Conservation (phyloP, 2,329 filamentous ascomycete genomes). For the Diaporthe citriasiana region DNA sequence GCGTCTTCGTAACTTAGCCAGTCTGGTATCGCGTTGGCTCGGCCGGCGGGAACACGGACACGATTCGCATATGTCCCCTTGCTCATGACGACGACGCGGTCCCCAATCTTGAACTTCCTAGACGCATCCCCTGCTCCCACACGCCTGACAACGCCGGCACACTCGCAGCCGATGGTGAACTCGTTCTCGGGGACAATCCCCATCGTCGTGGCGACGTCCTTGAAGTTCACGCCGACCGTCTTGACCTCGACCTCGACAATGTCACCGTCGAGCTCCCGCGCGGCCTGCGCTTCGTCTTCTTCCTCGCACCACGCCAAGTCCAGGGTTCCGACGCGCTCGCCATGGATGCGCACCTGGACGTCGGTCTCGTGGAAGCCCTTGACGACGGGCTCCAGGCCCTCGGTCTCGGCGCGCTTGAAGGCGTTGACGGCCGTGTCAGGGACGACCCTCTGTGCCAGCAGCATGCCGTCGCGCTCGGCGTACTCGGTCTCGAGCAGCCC, state of each 20-base stretch:
- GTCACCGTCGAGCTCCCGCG: conserved; percentile 22
- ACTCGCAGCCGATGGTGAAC: conserved; percentile 37
- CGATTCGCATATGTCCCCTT: conserved; percentile 45
- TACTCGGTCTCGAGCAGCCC: conserved; percentile 39
- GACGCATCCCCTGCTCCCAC: background rate
- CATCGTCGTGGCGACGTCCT: conserved; percentile 50
- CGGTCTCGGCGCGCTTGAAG: background rate
- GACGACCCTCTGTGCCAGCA: conserved; percentile 42
- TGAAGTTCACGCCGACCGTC: conserved; percentile 55
- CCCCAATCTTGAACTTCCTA: background rate
- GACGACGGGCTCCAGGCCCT: conserved; percentile 28
- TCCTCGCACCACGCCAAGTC: conserved; percentile 32
- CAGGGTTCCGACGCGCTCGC: conserved; percentile 46
- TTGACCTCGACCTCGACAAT: conserved; percentile 52
- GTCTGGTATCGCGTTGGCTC: conserved; percentile 48
- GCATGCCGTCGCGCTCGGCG: conserved; percentile 41
- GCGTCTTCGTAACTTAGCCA: conserved; percentile 52
- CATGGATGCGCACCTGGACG: conserved; percentile 38
- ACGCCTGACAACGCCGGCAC: background rate
- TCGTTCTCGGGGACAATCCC: conserved; percentile 46
- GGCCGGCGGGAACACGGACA: background rate
- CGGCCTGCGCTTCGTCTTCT: too few relatives aligned
- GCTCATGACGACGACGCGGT: conserved; percentile 39
- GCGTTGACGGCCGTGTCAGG: background rate
- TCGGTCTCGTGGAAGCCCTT: conserved; percentile 40